Conservation (phyloP, 192 early-diverging fungal genomes). For the Geosiphon pyriformis region DNA sequence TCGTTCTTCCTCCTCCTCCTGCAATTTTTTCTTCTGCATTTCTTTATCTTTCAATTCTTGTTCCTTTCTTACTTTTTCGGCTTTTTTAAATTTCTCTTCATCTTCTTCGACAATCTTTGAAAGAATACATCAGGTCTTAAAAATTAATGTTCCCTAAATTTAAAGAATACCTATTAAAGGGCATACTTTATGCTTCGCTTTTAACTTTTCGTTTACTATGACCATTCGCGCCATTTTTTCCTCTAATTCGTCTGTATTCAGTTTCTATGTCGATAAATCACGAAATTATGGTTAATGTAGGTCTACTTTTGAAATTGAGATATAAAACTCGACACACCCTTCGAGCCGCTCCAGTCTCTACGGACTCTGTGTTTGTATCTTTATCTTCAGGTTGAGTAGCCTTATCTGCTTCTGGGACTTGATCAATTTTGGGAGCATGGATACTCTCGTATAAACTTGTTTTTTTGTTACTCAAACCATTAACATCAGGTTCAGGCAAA, state of each 20-base stretch:
- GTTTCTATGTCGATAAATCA: constrained; percentile 1
- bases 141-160: background rate
- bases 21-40: background rate
- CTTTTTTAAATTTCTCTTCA: constrained; percentile 7
- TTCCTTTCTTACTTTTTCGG: constrained; percentile 16
- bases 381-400: background rate
- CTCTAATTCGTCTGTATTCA: constrained; percentile 4
- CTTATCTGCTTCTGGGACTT: background rate
- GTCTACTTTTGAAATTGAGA: background rate
- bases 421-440: constrained; percentile 3
- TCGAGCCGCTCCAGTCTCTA: constrained; percentile 1
- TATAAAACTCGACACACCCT: background rate
- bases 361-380: constrained; percentile 18
- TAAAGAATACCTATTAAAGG: background rate
- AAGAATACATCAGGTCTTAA: background rate
- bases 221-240: constrained; percentile 4
- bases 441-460: background rate
- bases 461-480: background rate
- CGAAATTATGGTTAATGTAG: background rate
- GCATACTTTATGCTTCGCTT: constrained; percentile 12
- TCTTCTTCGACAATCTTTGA: constrained; percentile 16
- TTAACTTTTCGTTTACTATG: background rate
- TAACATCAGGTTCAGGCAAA: too few relatives aligned
- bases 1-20: constrained; percentile 19
- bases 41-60: constrained; percentile 20